Conservation (phyloP, 2,329 filamentous ascomycete species). For the Pestalotiopsis sp. region DNA sequence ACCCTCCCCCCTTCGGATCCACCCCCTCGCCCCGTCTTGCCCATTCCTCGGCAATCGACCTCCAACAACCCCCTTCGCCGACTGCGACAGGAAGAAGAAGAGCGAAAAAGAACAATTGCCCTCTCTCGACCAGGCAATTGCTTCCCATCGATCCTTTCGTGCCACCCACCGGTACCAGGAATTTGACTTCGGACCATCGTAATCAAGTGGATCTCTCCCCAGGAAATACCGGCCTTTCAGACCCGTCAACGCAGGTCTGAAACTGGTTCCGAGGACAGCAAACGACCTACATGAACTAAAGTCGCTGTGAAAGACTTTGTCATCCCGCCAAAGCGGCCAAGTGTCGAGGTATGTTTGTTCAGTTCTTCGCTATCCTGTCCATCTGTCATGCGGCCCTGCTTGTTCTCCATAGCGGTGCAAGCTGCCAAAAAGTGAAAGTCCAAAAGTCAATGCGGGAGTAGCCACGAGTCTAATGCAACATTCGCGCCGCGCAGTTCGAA, state of each 20-base stretch:
- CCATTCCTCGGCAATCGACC: constrained; percentile 32
- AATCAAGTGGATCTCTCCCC: constrained; percentile 33
- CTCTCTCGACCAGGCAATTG: constrained; percentile 18
- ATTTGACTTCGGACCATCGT: constrained; percentile 36
- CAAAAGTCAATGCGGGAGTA: background rate
- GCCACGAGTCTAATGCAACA: background rate
- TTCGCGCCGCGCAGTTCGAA: constrained; percentile 41
- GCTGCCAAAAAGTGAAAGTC: background rate
- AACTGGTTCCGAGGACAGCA: constrained; percentile 35
- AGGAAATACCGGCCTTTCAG: constrained; percentile 33
- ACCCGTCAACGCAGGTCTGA: constrained; percentile 32
- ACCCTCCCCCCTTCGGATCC: constrained; percentile 23
- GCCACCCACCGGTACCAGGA: constrained; percentile 33
- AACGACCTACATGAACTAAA: constrained; percentile 36
- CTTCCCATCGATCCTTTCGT: constrained; percentile 21
- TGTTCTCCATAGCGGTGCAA: background rate
- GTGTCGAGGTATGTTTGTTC: constrained; percentile 35
- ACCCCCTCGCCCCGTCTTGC: constrained; percentile 14
- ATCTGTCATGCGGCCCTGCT: background rate
- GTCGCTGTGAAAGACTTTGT: constrained; percentile 13
- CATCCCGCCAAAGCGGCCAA: constrained; percentile 26
- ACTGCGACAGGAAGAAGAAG: constrained; percentile 20
- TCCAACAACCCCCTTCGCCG: constrained; percentile 18
- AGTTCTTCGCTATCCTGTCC: background rate
- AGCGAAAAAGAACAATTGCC: background rate